Base-by-base conservation (phyloP, 371 early-diverging fungal species). In the Syncephalastrum contaminatum region DNA sequence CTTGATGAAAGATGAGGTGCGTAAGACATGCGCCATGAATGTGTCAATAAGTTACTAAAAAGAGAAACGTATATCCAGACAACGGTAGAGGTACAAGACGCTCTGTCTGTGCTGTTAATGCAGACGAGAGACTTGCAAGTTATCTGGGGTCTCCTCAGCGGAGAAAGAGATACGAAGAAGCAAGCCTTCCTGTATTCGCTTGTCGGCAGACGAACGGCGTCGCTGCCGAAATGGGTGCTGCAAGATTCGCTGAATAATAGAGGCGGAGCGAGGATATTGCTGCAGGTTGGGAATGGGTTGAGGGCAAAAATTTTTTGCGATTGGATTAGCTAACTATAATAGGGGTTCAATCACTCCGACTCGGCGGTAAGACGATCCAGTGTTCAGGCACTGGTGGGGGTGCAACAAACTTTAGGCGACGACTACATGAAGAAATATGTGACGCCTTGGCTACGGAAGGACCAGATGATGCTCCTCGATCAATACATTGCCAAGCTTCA, bases 301-400 rank as follows among this genome's bases (percentile, higher is more conserved):
- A 14, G 27, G 21, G 21, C 36, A 41, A 15, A 58, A 18, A 22
- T 22, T n/a, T n/a, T 30, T 30, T 10, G 36, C 36, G 36, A 6
- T 30, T 30, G 36, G 36, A 30, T 30, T 30, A 5, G 36, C 36
- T 30, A 30, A 30, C 25, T 42, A 43, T 2, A 6, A 19, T 27
- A 67, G 68, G 63, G 68, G 20, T 50, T 45, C 27, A 63, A 61
- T 49, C 66, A 67, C 46, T 5, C 51, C 13, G 49, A 52, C 42
- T 18, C 59, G 7, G 47, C 53, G 5, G 60, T 72, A 4, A 54
- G 72, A 30, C 47, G 58, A 44, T 53, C 68, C 15, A 63, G 72
- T 43, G 63, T 72, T 2, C 48, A 65, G 20, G 61, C 72, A 8
- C 43, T 68, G 16, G 63, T 68, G 13, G 63, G 58, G 20, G 60